phyloP scores from a whole-genome alignment of 352 stramenopile species.

The Pythium coloratum region DNA sequence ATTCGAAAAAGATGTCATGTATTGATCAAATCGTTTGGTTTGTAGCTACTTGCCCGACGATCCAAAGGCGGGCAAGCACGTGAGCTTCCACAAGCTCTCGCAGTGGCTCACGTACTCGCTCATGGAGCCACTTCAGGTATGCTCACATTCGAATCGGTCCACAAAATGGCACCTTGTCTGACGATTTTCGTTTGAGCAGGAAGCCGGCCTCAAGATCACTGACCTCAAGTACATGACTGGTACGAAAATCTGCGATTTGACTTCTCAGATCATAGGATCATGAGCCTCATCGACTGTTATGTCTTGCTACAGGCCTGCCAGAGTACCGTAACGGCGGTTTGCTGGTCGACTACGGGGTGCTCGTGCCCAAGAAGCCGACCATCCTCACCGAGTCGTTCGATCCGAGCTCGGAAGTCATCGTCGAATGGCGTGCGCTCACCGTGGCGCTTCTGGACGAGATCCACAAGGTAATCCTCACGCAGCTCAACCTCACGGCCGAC shows the following conservation, averaged over 20 bases:
- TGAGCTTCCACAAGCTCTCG: conserved; percentile 89
- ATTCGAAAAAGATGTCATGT: not conserved
- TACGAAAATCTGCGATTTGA: not conserved
- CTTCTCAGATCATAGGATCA: too few relatives aligned
- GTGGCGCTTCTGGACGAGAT: conserved; percentile 81
- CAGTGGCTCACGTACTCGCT: conserved; percentile 90
- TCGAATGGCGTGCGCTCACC: conserved; percentile 85
- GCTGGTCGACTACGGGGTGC: conserved; percentile 77
- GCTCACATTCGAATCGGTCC: not conserved
- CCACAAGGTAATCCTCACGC: conserved; percentile 60
- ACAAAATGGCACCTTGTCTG: not conserved
- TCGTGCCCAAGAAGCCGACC: conserved; percentile 59
- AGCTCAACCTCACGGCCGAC: conserved; percentile 66
- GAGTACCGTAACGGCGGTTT: conserved; percentile 86
- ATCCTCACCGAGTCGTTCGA: conserved; percentile 65
- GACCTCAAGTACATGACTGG: conserved; percentile 70
- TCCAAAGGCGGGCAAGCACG: conserved; percentile 53
- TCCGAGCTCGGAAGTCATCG: conserved; percentile 72
- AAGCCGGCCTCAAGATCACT: conserved; percentile 78
- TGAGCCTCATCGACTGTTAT: not conserved
- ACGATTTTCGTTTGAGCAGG: conserved; percentile 18
- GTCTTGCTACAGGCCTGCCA: conserved; percentile 43
- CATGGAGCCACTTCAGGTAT: conserved; percentile 76
- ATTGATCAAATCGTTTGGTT: not conserved
- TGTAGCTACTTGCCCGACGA: conserved; percentile 51